A percentile compares a stretch with the other conserved stretches of the same genome.
Conservation (phyloP, 2,329 filamentous ascomycete genomes). For the Neodidymelliopsis sp. region DNA sequence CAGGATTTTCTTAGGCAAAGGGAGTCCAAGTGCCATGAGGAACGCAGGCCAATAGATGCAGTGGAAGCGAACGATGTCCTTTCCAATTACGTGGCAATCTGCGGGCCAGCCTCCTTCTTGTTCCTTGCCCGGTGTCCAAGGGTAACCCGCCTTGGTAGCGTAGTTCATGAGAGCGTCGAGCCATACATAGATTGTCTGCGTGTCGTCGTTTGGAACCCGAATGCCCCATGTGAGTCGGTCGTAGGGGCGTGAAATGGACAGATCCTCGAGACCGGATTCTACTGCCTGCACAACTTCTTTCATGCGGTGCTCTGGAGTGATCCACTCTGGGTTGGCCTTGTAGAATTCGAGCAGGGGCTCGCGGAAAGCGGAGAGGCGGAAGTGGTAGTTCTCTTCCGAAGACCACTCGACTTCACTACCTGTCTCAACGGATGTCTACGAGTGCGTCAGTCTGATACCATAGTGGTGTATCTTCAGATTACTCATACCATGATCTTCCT, state of each 20-base stretch:
- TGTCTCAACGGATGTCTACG: conserved; percentile 76
- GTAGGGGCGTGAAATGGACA: conserved; percentile 85
- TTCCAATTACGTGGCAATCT: conserved; percentile 90
- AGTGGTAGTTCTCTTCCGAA: conserved; percentile 93
- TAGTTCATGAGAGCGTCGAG: conserved; percentile 96
- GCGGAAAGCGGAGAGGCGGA: conserved; percentile 82
- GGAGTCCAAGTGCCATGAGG: conserved; percentile 84
- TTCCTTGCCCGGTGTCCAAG: conserved; percentile 73
- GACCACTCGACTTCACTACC: conserved; percentile 95
- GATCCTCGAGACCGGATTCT: conserved; percentile 77
- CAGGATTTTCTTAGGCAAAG: conserved; percentile 79
- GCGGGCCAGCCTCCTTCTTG: conserved; percentile 80
- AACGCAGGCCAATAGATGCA: conserved; percentile 98
- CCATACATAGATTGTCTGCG: conserved; percentile 98
- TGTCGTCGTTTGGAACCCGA: conserved; percentile 80
- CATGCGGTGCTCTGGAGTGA: conserved; percentile 76
- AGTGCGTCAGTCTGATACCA: conserved; percentile 21
- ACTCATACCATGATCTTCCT: conserved; percentile 73
- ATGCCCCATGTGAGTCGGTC: conserved; percentile 87
- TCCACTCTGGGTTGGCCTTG: conserved; percentile 75
- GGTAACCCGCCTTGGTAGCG: conserved; percentile 85
- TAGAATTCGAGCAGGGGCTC: conserved; percentile 84
- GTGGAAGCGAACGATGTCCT: conserved; percentile 95
- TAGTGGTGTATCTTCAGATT: not conserved
- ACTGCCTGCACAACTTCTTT: conserved; percentile 82